phyloP scores from a whole-genome alignment of 768 basidiomycete genomes.

The Cystofilobasidium capitatum region DNA sequence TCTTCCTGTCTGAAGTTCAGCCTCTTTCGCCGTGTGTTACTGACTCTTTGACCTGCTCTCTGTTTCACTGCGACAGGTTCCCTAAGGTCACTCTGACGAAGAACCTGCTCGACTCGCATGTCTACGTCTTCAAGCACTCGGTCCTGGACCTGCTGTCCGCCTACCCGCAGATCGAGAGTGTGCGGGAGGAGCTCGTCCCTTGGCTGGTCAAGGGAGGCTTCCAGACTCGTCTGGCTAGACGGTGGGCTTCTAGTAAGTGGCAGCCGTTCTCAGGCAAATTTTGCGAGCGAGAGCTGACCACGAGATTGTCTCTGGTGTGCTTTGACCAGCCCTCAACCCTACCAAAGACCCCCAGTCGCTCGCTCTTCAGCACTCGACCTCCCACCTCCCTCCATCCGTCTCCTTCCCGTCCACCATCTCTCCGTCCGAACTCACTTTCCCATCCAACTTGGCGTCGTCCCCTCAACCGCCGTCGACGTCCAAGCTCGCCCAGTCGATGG shows the following conservation, averaged over 20 bases:
- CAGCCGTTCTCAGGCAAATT: no score
- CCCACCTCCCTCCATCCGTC: conserved; percentile 27
- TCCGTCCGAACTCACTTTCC: conserved; percentile 1
- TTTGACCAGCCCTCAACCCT: conserved; percentile 45
- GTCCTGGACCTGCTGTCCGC: conserved; percentile 56
- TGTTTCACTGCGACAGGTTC: conserved; percentile 47
- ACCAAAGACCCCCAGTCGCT: conserved; percentile 45
- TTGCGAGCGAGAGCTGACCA: not conserved
- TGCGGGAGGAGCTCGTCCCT: conserved; percentile 82
- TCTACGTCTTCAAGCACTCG: conserved; percentile 71
- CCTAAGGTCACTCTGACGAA: conserved; percentile 61
- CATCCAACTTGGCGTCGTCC: not conserved
- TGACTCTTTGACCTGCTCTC: not conserved
- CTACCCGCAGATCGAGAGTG: conserved; percentile 53
- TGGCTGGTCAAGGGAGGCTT: conserved; percentile 86
- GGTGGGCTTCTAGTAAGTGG: conserved; percentile 32
- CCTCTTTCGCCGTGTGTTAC: not conserved
- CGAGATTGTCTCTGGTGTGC: not conserved
- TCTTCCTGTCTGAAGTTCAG: not conserved
- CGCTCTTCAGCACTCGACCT: conserved; percentile 55
- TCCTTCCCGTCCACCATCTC: conserved; percentile 18
- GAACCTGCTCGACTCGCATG: conserved; percentile 71
- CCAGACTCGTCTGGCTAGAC: conserved; percentile 35
- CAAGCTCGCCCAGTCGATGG: not conserved
- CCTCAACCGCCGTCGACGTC: no score